Evolutionary conservation across 1,139 yeast genomes (phyloP), one percentile per base, ranked within the genome.

Genomic region (Scheffersomyces titani): DNA sequence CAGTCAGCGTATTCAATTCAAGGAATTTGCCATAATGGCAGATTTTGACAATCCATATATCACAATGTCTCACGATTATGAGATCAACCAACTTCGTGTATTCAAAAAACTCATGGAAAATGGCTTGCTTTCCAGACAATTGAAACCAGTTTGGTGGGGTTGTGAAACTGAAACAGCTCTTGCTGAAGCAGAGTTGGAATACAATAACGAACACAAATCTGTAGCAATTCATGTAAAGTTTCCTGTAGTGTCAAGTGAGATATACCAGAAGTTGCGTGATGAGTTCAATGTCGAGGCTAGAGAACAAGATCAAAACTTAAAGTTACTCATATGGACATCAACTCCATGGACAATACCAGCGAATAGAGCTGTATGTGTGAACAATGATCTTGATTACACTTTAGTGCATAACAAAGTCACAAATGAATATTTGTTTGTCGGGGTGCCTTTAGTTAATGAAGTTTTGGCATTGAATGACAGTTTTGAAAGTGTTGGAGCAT

Each of bases 311-410:
- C 58, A 53, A 1, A 59, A 60, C 13, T 60, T 73, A 20, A 67
- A 61, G 50, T 63, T 67, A 66, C 74, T 89, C 59, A 91, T 94
- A 56, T 94, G 99, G 99, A 94, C 99, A 0, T 92, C 98, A 1
- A 94, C 99, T 1, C 98, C 99, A 0, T 94, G 99, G 99, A 96
- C 99, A 0, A 77, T 96, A 46, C 90, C 92, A 2, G 89, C 97
- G 0, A 94, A 96, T 68, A 81, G 82, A 60, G 98, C 98, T 0
- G 85, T 94, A 53, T 89, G 96, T 52, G 81, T 90, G 49, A 86
- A 91, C 66, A 72, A 83, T 36, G 75, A 80, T 0, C 74, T 90
- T 59, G 70, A 71, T 0, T 94, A 94, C 69, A 83, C 87, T 0
- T 61, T 86, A n/a, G 57, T 83, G 6, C 62, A 84, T 13, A 73